These are phyloP conservation scores for Vigna angularis DNA, from an alignment of 306 rosid species.

Conservation along the genomic window DNA sequence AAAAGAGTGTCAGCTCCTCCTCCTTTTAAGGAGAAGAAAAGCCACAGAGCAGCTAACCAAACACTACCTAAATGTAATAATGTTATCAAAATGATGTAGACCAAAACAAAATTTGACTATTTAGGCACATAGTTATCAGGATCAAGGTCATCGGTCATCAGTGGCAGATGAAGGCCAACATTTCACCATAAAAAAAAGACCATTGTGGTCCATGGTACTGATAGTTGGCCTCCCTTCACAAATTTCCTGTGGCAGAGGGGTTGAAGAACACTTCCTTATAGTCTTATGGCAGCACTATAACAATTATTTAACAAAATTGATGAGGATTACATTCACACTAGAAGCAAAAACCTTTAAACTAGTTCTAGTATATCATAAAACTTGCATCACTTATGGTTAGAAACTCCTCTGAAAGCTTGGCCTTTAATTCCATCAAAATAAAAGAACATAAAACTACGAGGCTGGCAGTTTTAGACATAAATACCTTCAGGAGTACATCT, in stretches of 20 bases:
- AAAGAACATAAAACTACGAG: background rate
- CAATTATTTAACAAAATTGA: background rate
- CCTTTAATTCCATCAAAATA: conserved; percentile 16
- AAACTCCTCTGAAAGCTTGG: background rate
- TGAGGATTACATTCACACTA: background rate
- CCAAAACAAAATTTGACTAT: background rate
- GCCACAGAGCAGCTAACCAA: background rate
- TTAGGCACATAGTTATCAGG: background rate
- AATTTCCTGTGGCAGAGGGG: background rate
- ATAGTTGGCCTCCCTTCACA: background rate
- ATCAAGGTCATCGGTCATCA: no score
- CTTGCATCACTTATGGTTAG: background rate
- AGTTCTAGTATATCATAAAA: background rate
- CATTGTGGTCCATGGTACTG: background rate
- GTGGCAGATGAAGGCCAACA: background rate
- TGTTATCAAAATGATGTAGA: background rate
- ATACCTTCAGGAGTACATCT: conserved; percentile 97
- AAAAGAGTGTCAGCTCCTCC: background rate
- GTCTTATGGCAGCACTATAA: background rate
- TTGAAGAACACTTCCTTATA: background rate
- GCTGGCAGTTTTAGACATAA: conserved; percentile 4
- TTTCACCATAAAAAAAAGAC: background rate
- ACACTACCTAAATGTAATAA: background rate
- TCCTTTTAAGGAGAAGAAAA: background rate
- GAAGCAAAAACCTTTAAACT: background rate